These are phyloP conservation scores for Colletotrichum eremochloae DNA, from an alignment of 2,329 filamentous ascomycete species.

Conservation along the genomic window DNA sequence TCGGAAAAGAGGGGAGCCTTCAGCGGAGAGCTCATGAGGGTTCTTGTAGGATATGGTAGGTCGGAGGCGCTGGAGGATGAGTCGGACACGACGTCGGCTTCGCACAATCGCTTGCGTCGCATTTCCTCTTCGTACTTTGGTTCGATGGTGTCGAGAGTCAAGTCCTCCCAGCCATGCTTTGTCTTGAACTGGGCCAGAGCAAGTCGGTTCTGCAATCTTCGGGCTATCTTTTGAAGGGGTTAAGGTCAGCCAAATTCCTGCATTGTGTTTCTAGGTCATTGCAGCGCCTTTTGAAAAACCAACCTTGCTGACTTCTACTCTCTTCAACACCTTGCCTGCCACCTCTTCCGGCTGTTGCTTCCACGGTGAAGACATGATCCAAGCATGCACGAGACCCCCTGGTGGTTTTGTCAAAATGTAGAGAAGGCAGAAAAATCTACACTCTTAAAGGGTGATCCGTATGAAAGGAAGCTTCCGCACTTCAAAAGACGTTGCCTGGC, in stretches of 20 bases:
- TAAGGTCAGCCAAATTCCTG: slow-evolving; percentile 6
- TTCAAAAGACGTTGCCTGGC: not conserved
- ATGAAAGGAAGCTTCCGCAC: not conserved
- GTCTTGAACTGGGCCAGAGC: slow-evolving; percentile 98
- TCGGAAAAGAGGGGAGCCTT: slow-evolving; percentile 89
- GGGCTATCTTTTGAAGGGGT: slow-evolving; percentile 78
- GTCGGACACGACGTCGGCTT: slow-evolving; percentile 85
- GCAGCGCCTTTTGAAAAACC: slow-evolving; percentile 47
- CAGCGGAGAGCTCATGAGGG: slow-evolving; percentile 86
- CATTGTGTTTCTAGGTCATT: slow-evolving; percentile 5
- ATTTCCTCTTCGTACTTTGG: slow-evolving; percentile 85
- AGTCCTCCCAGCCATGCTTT: slow-evolving; percentile 93
- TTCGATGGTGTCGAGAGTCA: slow-evolving; percentile 88
- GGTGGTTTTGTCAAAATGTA: not conserved
- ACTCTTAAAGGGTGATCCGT: not conserved
- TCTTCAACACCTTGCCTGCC: slow-evolving; percentile 77
- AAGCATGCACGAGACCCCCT: slow-evolving; percentile 1
- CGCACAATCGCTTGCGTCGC: slow-evolving; percentile 76
- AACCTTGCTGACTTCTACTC: slow-evolving; percentile 83
- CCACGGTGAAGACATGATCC: slow-evolving; percentile 71
- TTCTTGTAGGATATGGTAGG: slow-evolving; percentile 75
- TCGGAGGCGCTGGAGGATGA: slow-evolving; percentile 89
- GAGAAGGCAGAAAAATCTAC: not conserved
- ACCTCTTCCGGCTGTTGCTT: slow-evolving; percentile 75
- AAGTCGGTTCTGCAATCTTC: slow-evolving; percentile 91